Evolutionary conservation across 306 rosid species (phyloP).

Genomic region (Acacia melanoxylon): DNA sequence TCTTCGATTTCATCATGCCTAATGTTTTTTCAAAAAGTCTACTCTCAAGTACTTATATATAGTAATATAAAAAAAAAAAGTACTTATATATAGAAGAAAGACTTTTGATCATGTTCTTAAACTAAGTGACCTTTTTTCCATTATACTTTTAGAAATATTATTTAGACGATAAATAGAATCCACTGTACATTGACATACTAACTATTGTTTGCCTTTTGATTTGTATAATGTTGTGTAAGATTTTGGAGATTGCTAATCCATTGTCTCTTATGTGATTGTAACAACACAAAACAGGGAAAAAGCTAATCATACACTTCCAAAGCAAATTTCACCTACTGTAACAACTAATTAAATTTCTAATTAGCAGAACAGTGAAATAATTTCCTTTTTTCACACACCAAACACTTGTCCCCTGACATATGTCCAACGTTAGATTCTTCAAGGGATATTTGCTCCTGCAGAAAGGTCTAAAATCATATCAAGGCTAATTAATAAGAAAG

Average conservation of each 20-base stretch:
- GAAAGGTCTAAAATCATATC: neutral
- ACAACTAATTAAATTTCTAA: neutral
- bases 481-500: neutral
- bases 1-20: too few species aligned
- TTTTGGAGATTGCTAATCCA: neutral
- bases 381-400: neutral
- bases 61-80: too few species aligned
- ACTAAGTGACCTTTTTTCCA: neutral
- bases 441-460: neutral
- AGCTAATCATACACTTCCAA: neutral
- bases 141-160: neutral
- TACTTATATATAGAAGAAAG: neutral
- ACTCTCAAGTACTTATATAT: neutral
- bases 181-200: neutral
- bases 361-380: neutral
- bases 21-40: too few species aligned
- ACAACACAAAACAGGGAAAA: neutral
- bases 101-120: neutral
- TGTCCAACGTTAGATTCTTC: neutral
- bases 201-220: neutral
- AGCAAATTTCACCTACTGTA: neutral
- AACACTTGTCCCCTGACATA: neutral
- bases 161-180: neutral
- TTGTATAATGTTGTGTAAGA: neutral
- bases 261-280: neutral